A percentile compares a stretch with the other conserved stretches of the same genome.
These are phyloP conservation scores for Megacollybia marginata DNA, from an alignment of 768 basidiomycete species.

Conservation along the genomic window DNA sequence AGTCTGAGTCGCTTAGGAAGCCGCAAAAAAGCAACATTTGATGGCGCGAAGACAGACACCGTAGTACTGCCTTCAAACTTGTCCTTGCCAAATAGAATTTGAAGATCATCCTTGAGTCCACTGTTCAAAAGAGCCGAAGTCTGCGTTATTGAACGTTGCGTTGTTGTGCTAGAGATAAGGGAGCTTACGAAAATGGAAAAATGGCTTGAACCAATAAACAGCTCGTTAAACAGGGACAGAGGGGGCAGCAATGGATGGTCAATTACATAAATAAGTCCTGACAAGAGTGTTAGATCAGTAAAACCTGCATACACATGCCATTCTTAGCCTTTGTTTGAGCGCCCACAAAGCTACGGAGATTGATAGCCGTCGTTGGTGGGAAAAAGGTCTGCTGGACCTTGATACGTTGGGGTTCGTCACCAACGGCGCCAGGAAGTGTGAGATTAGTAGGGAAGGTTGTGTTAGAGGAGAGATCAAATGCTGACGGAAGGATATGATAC, in stretches of 20 bases:
- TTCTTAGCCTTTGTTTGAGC: not conserved
- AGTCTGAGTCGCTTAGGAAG: slow-evolving; percentile 44
- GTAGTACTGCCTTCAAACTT: not conserved
- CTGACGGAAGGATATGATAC: slow-evolving; percentile 48
- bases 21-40: not conserved
- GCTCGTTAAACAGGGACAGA: slow-evolving; percentile 39
- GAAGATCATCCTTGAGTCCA: not conserved
- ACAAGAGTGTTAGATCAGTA: slow-evolving; percentile 11
- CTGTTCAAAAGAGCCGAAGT: not conserved
- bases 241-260: slow-evolving; percentile 50
- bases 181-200: slow-evolving; percentile 43
- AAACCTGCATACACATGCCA: slow-evolving; percentile 33
- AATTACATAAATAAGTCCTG: slow-evolving; percentile 46
- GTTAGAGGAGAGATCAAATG: slow-evolving; percentile 33
- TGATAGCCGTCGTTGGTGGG: slow-evolving; percentile 19
- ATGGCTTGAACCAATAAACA: slow-evolving; percentile 32
- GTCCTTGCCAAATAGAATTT: not conserved
- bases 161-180: not conserved
- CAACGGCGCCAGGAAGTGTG: slow-evolving; percentile 32
- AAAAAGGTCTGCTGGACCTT: slow-evolving; percentile 25
- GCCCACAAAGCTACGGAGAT: not conserved
- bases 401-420: slow-evolving; percentile 37
- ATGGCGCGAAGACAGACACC: not conserved
- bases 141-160: not conserved
- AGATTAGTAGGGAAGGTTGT: slow-evolving; percentile 46